These are phyloP conservation scores for Aechmea fasciata DNA, from an alignment of 176 grass and related monocot genomes.

Conservation along the genomic window DNA sequence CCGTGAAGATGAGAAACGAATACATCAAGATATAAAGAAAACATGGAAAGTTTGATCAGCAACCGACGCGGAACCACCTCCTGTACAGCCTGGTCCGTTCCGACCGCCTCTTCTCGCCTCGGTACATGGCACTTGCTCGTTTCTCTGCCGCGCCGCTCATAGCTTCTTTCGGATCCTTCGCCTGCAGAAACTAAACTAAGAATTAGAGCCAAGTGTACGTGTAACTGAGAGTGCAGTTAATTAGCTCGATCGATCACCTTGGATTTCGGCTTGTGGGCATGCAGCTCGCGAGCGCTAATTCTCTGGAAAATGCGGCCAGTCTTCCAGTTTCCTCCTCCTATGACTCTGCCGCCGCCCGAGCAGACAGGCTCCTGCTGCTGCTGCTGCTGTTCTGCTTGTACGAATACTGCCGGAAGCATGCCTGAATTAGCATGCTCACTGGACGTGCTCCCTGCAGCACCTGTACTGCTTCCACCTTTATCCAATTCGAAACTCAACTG, in stretches of 20 bases:
- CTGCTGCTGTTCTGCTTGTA: background rate
- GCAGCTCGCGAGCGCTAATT: background rate
- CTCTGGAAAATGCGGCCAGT: slow-evolving; percentile 2
- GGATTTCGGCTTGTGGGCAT: slow-evolving; percentile 5
- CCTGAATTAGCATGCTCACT: background rate
- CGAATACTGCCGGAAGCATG: background rate
- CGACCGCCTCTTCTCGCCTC: slow-evolving; percentile 5
- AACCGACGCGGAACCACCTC: slow-evolving; percentile 17
- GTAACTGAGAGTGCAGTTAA: background rate
- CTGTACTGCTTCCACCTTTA: background rate
- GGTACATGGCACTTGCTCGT: background rate
- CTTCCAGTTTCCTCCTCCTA: slow-evolving; percentile 2
- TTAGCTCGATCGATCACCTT: background rate
- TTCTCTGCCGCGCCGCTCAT: background rate
- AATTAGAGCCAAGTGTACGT: background rate
- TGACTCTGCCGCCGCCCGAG: background rate
- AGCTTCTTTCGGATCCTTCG: background rate
- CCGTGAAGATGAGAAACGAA: background rate
- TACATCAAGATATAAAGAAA: background rate
- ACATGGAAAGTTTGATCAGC: background rate
- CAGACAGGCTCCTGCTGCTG: background rate
- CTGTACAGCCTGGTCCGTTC: slow-evolving; percentile 12
- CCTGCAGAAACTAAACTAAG: background rate
- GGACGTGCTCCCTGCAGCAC: background rate
- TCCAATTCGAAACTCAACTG: slow-evolving; percentile 13